A percentile compares a stretch with the other conserved stretches of the same genome.
Evolutionary conservation across 345 rosid genomes (phyloP).

Genomic region (Hypericum perforatum): DNA sequence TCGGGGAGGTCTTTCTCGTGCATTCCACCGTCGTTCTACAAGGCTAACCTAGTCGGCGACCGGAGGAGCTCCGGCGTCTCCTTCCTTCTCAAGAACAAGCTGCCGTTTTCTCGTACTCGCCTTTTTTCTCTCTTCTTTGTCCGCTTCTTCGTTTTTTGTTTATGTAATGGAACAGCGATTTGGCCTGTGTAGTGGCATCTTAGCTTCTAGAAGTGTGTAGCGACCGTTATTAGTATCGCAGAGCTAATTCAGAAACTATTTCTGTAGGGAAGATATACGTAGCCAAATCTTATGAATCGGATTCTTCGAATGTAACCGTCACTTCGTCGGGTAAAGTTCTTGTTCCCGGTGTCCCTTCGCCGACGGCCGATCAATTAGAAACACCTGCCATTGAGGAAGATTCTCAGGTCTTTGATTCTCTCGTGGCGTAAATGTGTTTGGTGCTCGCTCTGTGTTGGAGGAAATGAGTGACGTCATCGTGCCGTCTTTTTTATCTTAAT

Average conservation of each 20-base stretch:
- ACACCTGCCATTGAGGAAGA: slow-evolving; percentile 25
- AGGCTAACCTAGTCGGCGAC: slow-evolving; percentile 41
- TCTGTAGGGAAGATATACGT: slow-evolving; percentile 72
- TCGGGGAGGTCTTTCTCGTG: slow-evolving; percentile 46
- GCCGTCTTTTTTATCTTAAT: not conserved
- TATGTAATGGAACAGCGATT: not conserved
- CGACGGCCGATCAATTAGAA: slow-evolving; percentile 38
- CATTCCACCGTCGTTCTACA: slow-evolving; percentile 25
- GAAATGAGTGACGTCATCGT: not conserved
- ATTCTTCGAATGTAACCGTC: slow-evolving; percentile 39
- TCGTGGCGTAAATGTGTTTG: no score
- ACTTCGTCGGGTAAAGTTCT: slow-evolving; percentile 54
- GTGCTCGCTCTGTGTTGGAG: slow-evolving; percentile 1
- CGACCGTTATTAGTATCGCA: no score
- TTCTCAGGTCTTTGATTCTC: slow-evolving; percentile 38
- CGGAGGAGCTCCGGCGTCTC: slow-evolving; percentile 34
- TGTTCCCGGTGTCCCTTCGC: slow-evolving; percentile 45
- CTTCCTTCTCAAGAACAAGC: slow-evolving; percentile 34
- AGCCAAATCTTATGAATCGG: slow-evolving; percentile 55
- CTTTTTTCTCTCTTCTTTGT: slow-evolving; percentile 4
- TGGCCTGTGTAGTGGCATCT: not conserved
- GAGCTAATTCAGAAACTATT: slow-evolving; percentile 29
- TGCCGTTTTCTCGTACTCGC: slow-evolving; percentile 38
- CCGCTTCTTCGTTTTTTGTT: not conserved
- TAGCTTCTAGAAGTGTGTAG: not conserved